Evolutionary conservation across 345 rosid species (phyloP), one percentile per base, ranked within the genome.

Genomic region (Mallotus nudiflorus): DNA sequence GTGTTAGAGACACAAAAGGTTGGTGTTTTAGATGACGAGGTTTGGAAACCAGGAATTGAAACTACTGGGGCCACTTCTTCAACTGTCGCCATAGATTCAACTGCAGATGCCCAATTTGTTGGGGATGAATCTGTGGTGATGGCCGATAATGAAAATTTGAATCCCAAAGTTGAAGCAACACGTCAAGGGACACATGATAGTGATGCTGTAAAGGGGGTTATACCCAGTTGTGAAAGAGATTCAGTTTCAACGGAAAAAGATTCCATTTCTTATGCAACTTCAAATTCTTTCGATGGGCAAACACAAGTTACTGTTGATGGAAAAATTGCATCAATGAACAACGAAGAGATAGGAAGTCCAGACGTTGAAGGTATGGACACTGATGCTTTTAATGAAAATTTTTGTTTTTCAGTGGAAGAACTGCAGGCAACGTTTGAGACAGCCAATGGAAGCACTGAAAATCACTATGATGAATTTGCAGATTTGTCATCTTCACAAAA

Each of bases 321-420:
- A 53, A 80, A 76, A 53, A 71, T 70, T 58, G 52, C 61, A 39
- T 60, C 67, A 46, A 40, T 63, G 50, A 76, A 52, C 35, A 65
- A 46, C 9, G 77, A 73, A 55, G 81, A 75, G n/a, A 59, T 72
- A 63, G 42, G 73, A 7, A 62, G 68, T 74, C 75, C 81, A 51
- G 68, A 74, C 37, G 44, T 67, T 53, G 84, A 84, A 77, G 89
- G 85, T 77, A 87, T 82, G 90, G 85, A 85, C 67, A 73, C 82
- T 73, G 86, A 83, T 75, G 72, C 72, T 77, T 79, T 72, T 74
- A 67, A 77, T 85, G 79, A 75, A 57, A 77, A 69, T 76, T 82
- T 79, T 72, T 75, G 73, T 73, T 63, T 74, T 82, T 69, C 78
- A 69, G 67, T 71, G 67, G 87, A 82, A 76, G 85, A 84, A 72